Evolutionary conservation across 176 grass and related monocot genomes (phyloP).

Genomic region (Triticum dicoccoides): DNA sequence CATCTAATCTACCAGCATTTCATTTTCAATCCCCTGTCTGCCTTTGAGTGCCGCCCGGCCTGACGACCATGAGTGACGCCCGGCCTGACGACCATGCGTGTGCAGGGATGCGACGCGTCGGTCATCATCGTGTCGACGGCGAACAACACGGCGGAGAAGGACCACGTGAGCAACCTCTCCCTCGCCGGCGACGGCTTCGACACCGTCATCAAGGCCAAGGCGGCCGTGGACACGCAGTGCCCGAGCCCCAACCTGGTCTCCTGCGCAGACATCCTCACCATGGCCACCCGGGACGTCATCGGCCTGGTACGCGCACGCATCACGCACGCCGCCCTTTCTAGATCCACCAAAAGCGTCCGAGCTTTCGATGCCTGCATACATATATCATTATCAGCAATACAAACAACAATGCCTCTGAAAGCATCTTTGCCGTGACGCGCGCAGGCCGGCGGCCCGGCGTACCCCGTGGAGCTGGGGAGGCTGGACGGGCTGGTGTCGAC

Average conservation of each 20-base stretch:
- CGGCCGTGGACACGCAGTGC: constrained; percentile 75
- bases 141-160: constrained; percentile 93
- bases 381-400: neutral
- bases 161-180: constrained; percentile 68
- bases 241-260: constrained; percentile 72
- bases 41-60: neutral
- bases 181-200: constrained; percentile 97
- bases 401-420: neutral
- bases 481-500: constrained; percentile 84
- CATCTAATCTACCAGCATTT: neutral
- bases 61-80: neutral
- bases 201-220: constrained; percentile 86
- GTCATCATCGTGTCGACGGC: constrained; percentile 65
- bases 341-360: neutral
- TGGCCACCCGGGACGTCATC: constrained; percentile 82
- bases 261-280: constrained; percentile 85
- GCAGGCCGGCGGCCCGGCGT: constrained; percentile 75
- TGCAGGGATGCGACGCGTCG: constrained; percentile 85
- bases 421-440: neutral
- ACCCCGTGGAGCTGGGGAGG: constrained; percentile 76
- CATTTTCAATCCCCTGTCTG: neutral
- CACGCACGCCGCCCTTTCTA: neutral
- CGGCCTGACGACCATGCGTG: neutral
- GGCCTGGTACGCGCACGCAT: constrained; percentile 42
- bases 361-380: neutral